These are phyloP conservation scores for Entomortierella chlamydospora DNA, from an alignment of 192 early-diverging fungal species.

Conservation along the genomic window DNA sequence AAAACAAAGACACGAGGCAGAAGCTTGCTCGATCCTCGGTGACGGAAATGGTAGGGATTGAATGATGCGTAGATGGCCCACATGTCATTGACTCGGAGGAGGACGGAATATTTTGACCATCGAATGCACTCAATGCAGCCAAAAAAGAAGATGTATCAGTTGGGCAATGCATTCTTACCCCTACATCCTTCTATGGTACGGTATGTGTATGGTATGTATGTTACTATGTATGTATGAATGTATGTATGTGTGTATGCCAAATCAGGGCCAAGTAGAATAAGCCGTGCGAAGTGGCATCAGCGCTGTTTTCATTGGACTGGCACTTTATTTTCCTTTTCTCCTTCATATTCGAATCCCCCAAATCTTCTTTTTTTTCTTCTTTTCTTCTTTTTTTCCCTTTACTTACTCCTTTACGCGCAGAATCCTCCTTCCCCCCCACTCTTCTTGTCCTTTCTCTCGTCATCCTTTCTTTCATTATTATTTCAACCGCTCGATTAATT, in stretches of 20 bases:
- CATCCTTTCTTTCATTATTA: background rate
- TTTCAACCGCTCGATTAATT: background rate
- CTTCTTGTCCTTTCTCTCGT: background rate
- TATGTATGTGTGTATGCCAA: no score
- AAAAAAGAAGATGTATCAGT: background rate
- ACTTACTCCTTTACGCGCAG: background rate
- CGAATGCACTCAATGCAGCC: background rate
- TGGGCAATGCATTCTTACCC: no score
- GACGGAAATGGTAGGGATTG: background rate
- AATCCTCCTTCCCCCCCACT: background rate
- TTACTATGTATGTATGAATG: no score
- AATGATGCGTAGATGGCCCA: constrained; percentile 6
- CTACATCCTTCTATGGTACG: no score
- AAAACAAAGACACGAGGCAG: background rate
- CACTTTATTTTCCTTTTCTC: no score
- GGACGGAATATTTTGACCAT: background rate
- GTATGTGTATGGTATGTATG: no score
- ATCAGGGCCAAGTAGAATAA: no score
- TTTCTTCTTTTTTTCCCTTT: constrained; percentile 8
- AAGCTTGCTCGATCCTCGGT: background rate
- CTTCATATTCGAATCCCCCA: background rate
- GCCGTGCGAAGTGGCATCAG: no score
- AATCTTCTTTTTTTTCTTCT: background rate
- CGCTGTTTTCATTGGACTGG: no score
- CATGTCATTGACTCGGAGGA: constrained; percentile 5